Percentiles rank a stretch among this genome's conserved stretches.
phyloP scores from a whole-genome alignment of 768 basidiomycete genomes.

The Hericium alpestre region DNA sequence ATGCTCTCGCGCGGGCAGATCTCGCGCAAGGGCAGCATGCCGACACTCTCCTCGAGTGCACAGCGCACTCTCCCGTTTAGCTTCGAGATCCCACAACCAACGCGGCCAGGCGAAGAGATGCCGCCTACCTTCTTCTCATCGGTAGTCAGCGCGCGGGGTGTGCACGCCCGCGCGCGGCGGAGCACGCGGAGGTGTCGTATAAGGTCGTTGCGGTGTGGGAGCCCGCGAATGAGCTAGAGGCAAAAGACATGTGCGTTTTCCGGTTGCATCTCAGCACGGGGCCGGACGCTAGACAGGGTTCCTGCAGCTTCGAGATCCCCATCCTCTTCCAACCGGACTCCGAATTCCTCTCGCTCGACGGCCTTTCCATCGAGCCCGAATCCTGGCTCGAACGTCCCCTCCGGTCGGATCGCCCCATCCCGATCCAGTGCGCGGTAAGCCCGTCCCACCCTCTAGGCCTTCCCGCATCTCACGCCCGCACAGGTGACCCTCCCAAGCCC shows the following conservation, averaged over 20 bases:
- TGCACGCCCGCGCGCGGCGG: slow-evolving; percentile 20
- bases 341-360: slow-evolving; percentile 51
- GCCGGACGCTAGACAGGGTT: too few relatives aligned
- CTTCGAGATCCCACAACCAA: slow-evolving; percentile 45
- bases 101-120: slow-evolving; percentile 43
- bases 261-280: neutral
- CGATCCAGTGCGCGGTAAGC: slow-evolving; percentile 60
- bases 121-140: slow-evolving; percentile 46
- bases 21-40: neutral
- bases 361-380: slow-evolving; percentile 28
- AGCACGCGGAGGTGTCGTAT: slow-evolving; percentile 40
- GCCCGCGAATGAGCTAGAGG: slow-evolving; percentile 32
- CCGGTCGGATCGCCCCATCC: slow-evolving; percentile 48
- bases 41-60: neutral
- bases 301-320: slow-evolving; percentile 50
- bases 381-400: slow-evolving; percentile 66
- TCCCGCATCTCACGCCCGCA: neutral
- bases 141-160: slow-evolving; percentile 18
- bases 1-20: neutral
- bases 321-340: slow-evolving; percentile 49
- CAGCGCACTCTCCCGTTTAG: slow-evolving; percentile 33
- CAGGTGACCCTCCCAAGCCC: slow-evolving; percentile 59
- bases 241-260: slow-evolving; percentile 35
- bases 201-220: slow-evolving; percentile 51
- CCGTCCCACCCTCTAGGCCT: neutral